Conservation (phyloP, 1,284 basidiomycete species). For the Tilletiopsis washingtonensis region DNA sequence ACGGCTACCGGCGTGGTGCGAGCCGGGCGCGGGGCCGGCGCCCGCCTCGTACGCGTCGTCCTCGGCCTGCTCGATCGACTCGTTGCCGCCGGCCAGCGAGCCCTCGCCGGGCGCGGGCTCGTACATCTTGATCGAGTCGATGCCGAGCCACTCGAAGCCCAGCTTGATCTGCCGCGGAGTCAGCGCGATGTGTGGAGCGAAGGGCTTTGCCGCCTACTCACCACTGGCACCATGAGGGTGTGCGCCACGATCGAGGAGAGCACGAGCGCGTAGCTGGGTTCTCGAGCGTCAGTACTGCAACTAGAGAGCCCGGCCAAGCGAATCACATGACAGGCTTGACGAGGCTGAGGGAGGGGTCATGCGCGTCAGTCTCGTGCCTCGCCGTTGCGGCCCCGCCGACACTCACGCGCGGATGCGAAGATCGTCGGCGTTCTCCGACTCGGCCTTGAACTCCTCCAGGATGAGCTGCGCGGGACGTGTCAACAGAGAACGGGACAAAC, state of each 20-base stretch:
- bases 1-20: background rate
- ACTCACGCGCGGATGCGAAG: background rate
- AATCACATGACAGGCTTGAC: constrained; percentile 20
- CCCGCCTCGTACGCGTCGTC: constrained; percentile 20
- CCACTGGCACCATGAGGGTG: constrained; percentile 28
- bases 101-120: background rate
- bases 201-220: constrained; percentile 19
- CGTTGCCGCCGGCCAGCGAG: background rate
- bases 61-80: constrained; percentile 8
- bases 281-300: background rate
- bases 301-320: background rate
- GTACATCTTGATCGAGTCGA: background rate
- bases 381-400: no score
- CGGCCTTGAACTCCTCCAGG: constrained; percentile 17
- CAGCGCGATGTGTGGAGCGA: background rate
- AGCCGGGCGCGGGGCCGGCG: constrained; percentile 4
- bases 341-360: background rate
- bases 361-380: background rate
- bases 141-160: background rate
- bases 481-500: background rate
- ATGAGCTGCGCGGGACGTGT: constrained; percentile 8
- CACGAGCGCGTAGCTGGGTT: constrained; percentile 29
- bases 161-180: background rate
- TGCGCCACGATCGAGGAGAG: constrained; percentile 28
- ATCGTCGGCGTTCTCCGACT: background rate